Base-by-base conservation (phyloP, 2,329 filamentous ascomycete species). In the Colletotrichum eremochloae region DNA sequence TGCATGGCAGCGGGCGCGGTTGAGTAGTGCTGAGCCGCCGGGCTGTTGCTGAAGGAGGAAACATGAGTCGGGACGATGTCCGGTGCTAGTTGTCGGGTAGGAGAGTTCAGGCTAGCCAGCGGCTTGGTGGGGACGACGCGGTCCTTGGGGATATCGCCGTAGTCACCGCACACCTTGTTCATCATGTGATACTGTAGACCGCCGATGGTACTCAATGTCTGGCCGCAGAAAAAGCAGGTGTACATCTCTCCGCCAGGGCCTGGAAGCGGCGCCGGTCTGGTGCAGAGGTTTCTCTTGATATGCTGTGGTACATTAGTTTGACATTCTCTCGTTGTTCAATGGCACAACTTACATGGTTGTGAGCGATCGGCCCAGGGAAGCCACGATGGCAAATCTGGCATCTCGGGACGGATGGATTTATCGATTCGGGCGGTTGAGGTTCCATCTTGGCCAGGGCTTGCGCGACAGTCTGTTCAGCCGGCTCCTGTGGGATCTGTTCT, bases 81-180 rank as follows among this genome's bases (percentile, higher is more conserved):
- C 20, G 52, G 31, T 14, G 60, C n/a, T 3, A 46, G 66, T 15
- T 38, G 69, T 20, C 64, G 64, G 24, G 36, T n/a, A 11, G 64
- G n/a, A 5, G 52, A 52, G 29, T 69, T 63, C 20, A 57, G 44
- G 3, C 24, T 14, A 2, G 36, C 4, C 1, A 1, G 14, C 29
- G 53, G 46, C 62, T 20, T 53, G 3, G 38, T 67, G 38, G 42
- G 31, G 8, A n/a, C 2, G 20, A 57, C 18, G 1, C 52, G 11
- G 15, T 56, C 40, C 58, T 56, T 69, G 24, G 12, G 11, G 6
- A 71, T 72, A 3, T 74, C 60, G 31, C 74, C 74, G 68, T 84
- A 83, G 4, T 79, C 74, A n/a, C 86, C 86, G 74, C 88, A 90
- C 3, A 87, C 83, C 3, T 79, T 76, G 65, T 83, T 83, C 48